Evolutionary conservation across 495 filamentous ascomycete genomes (phyloP).

Genomic region (Staphylotrichum longicolle): DNA sequence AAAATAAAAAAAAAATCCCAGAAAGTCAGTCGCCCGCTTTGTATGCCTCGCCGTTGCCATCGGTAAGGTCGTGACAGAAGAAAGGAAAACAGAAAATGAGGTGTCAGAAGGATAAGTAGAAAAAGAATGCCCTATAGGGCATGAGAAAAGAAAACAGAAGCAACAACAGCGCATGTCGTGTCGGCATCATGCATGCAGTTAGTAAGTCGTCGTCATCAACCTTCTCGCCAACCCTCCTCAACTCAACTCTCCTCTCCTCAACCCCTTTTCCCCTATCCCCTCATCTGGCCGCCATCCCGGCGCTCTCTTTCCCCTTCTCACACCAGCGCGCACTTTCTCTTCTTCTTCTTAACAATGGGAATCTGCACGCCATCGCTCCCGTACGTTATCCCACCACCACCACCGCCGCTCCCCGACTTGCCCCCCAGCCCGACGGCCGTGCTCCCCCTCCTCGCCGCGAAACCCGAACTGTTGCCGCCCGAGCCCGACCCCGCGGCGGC

Average conservation of each 20-base stretch:
- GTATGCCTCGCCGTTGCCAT: constrained; percentile 18
- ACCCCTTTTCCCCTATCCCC: constrained; percentile 11
- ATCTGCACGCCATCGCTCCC: constrained; percentile 29
- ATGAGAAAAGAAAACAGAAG: constrained; percentile 2
- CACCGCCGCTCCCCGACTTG: constrained; percentile 15
- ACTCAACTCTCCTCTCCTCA: background rate
- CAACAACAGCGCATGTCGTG: constrained; percentile 18
- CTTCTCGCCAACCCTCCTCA: constrained; percentile 3
- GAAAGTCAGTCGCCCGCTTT: constrained; percentile 18
- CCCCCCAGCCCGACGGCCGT: background rate
- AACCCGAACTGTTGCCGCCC: constrained; percentile 8
- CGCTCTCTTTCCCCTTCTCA: constrained; percentile 13
- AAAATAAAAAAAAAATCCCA: constrained; percentile 22
- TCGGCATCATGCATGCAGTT: constrained; percentile 20
- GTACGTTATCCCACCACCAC: constrained; percentile 21
- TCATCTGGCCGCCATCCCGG: background rate
- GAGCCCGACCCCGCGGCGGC: constrained; percentile 30
- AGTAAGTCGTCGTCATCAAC: constrained; percentile 9
- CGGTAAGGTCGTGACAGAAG: constrained; percentile 17
- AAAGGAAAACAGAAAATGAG: constrained; percentile 25
- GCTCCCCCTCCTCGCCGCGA: constrained; percentile 8
- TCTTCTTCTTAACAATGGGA: constrained; percentile 55
- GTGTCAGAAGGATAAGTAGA: background rate
- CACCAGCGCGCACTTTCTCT: constrained; percentile 48
- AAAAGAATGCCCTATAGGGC: constrained; percentile 26